Percentiles rank a stretch among this genome's conserved stretches.
Evolutionary conservation across 1,284 basidiomycete genomes (phyloP).

Genomic region (Leccinum subrobustum): DNA sequence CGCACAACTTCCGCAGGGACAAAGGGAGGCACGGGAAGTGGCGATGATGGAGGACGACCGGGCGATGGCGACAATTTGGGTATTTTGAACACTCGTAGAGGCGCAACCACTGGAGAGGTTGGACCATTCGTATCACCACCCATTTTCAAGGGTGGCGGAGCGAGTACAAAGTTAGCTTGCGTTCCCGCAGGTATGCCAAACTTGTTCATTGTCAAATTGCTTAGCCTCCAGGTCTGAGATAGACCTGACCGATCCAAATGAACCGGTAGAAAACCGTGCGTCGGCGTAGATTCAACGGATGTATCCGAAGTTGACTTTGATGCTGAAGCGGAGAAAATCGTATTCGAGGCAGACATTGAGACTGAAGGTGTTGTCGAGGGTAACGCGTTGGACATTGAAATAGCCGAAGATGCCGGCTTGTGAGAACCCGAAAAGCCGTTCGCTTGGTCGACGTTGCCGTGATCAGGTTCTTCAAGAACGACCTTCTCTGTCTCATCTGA

Average conservation of each 20-base stretch:
- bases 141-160: conserved; percentile 24
- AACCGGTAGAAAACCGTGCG: conserved; percentile 12
- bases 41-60: conserved; percentile 20
- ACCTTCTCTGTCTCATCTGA: conserved; percentile 25
- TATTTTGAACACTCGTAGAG: conserved; percentile 27
- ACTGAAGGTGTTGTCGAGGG: background rate
- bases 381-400: conserved; percentile 6
- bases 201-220: conserved; percentile 19
- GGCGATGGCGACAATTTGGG: conserved; percentile 22
- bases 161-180: conserved; percentile 22
- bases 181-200: conserved; percentile 2
- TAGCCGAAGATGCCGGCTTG: background rate
- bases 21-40: conserved; percentile 9
- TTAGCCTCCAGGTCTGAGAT: conserved; percentile 26
- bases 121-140: conserved; percentile 5
- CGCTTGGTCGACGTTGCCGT: conserved; percentile 10
- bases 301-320: conserved; percentile 16
- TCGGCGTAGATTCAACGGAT: conserved; percentile 16
- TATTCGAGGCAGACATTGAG: background rate
- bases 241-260: conserved; percentile 24
- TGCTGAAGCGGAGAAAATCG: conserved; percentile 7
- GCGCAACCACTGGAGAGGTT: conserved; percentile 20
- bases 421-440: conserved; percentile 1
- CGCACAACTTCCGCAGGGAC: conserved; percentile 7
- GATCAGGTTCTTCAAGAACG: conserved; percentile 5